phyloP scores from a whole-genome alignment of 2,329 filamentous ascomycete genomes.

The Epichloe scottii region DNA sequence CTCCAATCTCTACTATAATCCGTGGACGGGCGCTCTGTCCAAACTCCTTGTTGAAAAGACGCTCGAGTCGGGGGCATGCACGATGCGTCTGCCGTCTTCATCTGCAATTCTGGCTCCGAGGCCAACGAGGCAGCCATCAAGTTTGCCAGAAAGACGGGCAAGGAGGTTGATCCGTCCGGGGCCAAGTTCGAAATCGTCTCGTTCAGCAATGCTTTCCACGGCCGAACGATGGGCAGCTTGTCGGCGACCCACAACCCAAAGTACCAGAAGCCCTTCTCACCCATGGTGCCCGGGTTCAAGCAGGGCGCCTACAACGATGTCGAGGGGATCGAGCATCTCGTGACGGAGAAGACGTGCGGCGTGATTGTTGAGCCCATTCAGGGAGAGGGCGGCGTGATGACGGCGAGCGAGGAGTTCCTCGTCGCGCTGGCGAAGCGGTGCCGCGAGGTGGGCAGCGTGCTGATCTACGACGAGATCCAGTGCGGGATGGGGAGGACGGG shows the following conservation, averaged over 20 bases:
- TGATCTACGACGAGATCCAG: constrained; percentile 96
- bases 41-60: constrained; percentile 77
- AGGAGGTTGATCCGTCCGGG: constrained; percentile 57
- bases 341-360: constrained; percentile 79
- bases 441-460: constrained; percentile 72
- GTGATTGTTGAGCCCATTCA: constrained; percentile 97
- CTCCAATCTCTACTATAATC: constrained; percentile 95
- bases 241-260: constrained; percentile 98
- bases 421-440: constrained; percentile 72
- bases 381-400: constrained; percentile 86
- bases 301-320: constrained; percentile 82
- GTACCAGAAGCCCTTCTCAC: constrained; percentile 88
- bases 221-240: constrained; percentile 85
- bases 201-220: constrained; percentile 88
- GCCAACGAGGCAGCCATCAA: constrained; percentile 98
- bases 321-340: constrained; percentile 53
- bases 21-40: constrained; percentile 83
- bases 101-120: constrained; percentile 94
- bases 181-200: constrained; percentile 76
- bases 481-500: constrained; percentile 85
- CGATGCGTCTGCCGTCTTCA: constrained; percentile 66
- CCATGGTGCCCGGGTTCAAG: constrained; percentile 88
- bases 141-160: constrained; percentile 85
- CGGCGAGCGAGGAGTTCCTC: constrained; percentile 73
- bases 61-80: constrained; percentile 69